phyloP scores from a whole-genome alignment of 2,329 filamentous ascomycete genomes.

The Trichophyton simii region DNA sequence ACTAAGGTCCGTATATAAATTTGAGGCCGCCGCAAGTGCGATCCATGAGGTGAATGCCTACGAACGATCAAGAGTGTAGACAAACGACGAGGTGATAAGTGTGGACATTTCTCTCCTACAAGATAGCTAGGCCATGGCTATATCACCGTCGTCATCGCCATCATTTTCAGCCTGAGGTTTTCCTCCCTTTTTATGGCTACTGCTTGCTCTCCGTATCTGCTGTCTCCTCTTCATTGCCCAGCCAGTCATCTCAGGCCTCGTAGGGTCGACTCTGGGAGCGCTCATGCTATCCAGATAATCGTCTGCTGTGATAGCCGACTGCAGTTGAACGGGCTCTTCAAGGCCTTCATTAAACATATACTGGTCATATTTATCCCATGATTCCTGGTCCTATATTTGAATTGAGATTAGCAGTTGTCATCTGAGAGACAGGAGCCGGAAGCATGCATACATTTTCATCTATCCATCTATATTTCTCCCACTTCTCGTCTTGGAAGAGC shows the following conservation, averaged over 20 bases:
- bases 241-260: constrained; percentile 31
- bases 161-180: constrained; percentile 13
- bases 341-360: constrained; percentile 49
- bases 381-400: constrained; percentile 42
- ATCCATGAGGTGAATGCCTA: background rate
- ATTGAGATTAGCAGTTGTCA: background rate
- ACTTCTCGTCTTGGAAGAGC: constrained; percentile 66
- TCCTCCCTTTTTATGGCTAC: constrained; percentile 9
- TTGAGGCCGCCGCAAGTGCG: background rate
- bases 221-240: constrained; percentile 35
- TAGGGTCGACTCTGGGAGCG: constrained; percentile 38
- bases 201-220: constrained; percentile 21
- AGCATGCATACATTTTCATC: constrained; percentile 41
- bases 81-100: background rate
- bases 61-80: too few species aligned
- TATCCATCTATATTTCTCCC: constrained; percentile 66
- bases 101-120: background rate
- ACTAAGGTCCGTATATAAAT: background rate
- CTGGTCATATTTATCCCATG: constrained; percentile 64
- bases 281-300: constrained; percentile 53
- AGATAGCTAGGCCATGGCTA: background rate
- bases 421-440: constrained; percentile 3
- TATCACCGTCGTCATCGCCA: background rate
- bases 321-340: constrained; percentile 36
- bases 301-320: constrained; percentile 44